These are phyloP conservation scores for Scutellaria barbata DNA, from an alignment of 257 asterid species.

Conservation along the genomic window DNA sequence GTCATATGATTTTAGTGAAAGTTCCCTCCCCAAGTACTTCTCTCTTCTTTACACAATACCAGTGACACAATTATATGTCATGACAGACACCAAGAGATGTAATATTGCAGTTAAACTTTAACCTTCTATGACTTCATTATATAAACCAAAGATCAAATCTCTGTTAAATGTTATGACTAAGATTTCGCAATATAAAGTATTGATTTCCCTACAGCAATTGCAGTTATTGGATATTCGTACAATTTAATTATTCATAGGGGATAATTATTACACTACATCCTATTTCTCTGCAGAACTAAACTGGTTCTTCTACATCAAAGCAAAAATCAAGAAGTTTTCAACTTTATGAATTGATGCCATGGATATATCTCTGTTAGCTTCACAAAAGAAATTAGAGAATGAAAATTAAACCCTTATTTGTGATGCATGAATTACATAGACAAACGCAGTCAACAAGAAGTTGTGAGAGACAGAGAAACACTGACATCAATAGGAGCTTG, in stretches of 20 bases:
- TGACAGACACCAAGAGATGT: constrained; percentile 7
- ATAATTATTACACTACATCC: neutral
- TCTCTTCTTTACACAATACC: neutral
- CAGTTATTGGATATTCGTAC: neutral
- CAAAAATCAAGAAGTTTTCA: neutral
- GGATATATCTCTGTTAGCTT: constrained; percentile 18
- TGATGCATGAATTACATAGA: constrained; percentile 4
- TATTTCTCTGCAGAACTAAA: neutral
- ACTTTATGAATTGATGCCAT: neutral
- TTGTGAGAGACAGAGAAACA: neutral
- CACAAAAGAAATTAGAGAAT: neutral
- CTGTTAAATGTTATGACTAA: neutral
- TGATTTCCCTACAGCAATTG: neutral
- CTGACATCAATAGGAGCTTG: constrained; percentile 76
- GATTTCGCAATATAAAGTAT: constrained; percentile 10
- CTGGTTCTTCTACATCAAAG: neutral
- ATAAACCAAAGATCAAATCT: constrained; percentile 13
- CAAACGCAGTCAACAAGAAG: neutral
- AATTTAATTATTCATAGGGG: neutral
- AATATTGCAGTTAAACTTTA: neutral
- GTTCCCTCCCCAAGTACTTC: neutral
- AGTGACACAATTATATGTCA: too few relatives aligned
- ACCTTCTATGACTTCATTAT: constrained; percentile 13
- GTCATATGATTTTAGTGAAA: neutral
- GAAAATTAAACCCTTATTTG: too few relatives aligned